These are phyloP conservation scores for Lyophyllum decastes DNA, from an alignment of 768 basidiomycete genomes.

Conservation along the genomic window DNA sequence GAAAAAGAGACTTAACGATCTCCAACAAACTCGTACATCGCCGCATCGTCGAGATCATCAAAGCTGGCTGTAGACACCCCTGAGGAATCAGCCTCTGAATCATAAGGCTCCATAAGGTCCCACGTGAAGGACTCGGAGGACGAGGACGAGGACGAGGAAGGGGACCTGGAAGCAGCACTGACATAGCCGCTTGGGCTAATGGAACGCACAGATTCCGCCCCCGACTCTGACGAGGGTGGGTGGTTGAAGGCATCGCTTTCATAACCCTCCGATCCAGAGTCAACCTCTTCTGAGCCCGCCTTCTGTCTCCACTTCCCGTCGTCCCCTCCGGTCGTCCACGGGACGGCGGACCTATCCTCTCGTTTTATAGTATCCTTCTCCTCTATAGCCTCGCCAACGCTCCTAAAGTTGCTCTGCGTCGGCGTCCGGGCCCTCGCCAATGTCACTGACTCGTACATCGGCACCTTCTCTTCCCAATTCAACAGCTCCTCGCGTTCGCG, in stretches of 20 bases:
- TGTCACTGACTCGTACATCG: neutral
- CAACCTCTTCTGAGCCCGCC: neutral
- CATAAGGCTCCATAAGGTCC: slow-evolving; percentile 10
- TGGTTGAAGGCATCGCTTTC: neutral
- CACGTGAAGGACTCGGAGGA: slow-evolving; percentile 3
- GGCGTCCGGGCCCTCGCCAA: slow-evolving; percentile 7
- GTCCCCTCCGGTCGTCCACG: neutral
- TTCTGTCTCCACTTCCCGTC: neutral
- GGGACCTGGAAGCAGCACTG: neutral
- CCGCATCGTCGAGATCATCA: neutral
- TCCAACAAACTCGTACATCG: neutral
- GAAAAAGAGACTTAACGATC: neutral
- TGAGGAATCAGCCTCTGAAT: slow-evolving; percentile 2
- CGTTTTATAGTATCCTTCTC: neutral
- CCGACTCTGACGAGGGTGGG: slow-evolving; percentile 3
- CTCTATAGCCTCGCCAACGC: neutral
- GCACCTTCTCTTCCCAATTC: slow-evolving; percentile 43
- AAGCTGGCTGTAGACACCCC: neutral
- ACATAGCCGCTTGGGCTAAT: slow-evolving; percentile 1
- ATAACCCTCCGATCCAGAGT: neutral
- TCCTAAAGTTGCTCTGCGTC: slow-evolving; percentile 3
- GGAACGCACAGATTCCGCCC: neutral
- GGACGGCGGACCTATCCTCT: neutral
- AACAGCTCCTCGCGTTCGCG: slow-evolving; percentile 58
- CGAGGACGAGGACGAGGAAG: slow-evolving; percentile 1